These are phyloP conservation scores for Dothistroma pini DNA, from an alignment of 2,329 filamentous ascomycete genomes.

Conservation along the genomic window DNA sequence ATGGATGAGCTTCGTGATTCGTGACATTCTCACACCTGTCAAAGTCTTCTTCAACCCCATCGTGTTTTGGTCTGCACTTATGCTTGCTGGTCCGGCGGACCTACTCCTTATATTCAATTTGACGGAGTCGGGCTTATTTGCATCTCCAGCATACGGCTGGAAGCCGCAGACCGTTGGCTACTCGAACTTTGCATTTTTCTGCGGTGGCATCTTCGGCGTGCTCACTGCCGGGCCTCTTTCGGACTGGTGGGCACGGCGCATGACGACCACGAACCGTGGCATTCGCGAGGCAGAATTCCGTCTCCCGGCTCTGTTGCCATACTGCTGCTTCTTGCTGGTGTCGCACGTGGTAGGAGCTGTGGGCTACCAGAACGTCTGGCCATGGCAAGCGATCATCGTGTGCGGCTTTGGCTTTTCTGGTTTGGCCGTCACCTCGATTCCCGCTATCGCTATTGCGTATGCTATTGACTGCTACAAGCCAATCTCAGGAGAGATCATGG, in stretches of 20 bases:
- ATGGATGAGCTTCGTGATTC: slow-evolving; percentile 42
- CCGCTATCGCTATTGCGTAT: slow-evolving; percentile 44
- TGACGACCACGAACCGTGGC: slow-evolving; percentile 53
- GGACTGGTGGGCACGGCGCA: slow-evolving; percentile 48
- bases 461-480: slow-evolving; percentile 48
- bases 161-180: slow-evolving; percentile 45
- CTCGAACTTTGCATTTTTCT: slow-evolving; percentile 47
- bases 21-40: slow-evolving; percentile 40
- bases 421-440: slow-evolving; percentile 41
- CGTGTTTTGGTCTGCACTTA: slow-evolving; percentile 38
- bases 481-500: slow-evolving; percentile 46
- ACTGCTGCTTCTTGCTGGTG: slow-evolving; percentile 49
- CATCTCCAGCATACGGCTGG: slow-evolving; percentile 43
- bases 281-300: slow-evolving; percentile 60
- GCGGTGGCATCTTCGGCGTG: slow-evolving; percentile 43
- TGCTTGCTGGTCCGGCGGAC: slow-evolving; percentile 37
- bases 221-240: slow-evolving; percentile 54
- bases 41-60: slow-evolving; percentile 47
- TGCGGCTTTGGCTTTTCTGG: slow-evolving; percentile 48
- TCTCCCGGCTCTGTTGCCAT: slow-evolving; percentile 52
- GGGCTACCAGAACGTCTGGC: slow-evolving; percentile 49
- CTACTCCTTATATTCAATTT: slow-evolving; percentile 50
- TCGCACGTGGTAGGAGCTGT: slow-evolving; percentile 48
- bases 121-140: slow-evolving; percentile 49
- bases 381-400: slow-evolving; percentile 49